A percentile compares a stretch with the other conserved stretches of the same genome.
These are phyloP conservation scores for Mycothermus thermophilus DNA, from an alignment of 495 filamentous ascomycete species.

Conservation along the genomic window DNA sequence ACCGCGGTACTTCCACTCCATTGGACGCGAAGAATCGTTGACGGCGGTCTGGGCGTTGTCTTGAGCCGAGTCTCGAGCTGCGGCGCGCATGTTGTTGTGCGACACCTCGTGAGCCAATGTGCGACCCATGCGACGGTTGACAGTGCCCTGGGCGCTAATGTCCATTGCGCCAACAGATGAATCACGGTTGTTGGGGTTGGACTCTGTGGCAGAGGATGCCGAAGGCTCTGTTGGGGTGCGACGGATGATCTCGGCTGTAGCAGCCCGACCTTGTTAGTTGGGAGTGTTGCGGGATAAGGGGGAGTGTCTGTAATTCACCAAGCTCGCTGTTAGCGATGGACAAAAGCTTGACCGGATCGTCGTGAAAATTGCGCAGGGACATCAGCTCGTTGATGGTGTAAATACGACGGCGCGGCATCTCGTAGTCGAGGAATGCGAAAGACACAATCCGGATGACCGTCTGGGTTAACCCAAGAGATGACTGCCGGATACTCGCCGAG, in stretches of 20 bases:
- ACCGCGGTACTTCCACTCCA: constrained; percentile 31
- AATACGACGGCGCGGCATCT: constrained; percentile 20
- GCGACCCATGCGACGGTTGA: constrained; percentile 11
- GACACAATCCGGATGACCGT: no score
- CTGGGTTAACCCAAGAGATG: no score
- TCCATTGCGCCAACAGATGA: constrained; percentile 17
- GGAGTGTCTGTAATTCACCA: constrained; percentile 13
- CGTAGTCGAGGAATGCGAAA: constrained; percentile 18
- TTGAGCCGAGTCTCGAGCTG: neutral
- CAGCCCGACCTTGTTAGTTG: no score
- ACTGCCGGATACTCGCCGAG: no score
- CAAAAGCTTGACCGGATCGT: constrained; percentile 1
- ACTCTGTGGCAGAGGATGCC: neutral
- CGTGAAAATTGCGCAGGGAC: constrained; percentile 17
- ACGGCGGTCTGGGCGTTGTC: neutral
- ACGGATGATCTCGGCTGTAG: constrained; percentile 19
- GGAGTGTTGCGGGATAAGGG: neutral
- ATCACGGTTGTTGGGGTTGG: constrained; percentile 14
- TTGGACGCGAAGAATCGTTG: constrained; percentile 5
- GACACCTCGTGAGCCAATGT: constrained; percentile 3
- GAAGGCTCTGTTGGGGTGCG: constrained; percentile 11
- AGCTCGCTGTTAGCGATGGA: constrained; percentile 21
- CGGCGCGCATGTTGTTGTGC: neutral
- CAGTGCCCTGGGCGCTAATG: constrained; percentile 19
- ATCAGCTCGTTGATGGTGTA: constrained; percentile 29